These are phyloP conservation scores for Parietaria judaica DNA, from an alignment of 306 rosid genomes.

Conservation along the genomic window DNA sequence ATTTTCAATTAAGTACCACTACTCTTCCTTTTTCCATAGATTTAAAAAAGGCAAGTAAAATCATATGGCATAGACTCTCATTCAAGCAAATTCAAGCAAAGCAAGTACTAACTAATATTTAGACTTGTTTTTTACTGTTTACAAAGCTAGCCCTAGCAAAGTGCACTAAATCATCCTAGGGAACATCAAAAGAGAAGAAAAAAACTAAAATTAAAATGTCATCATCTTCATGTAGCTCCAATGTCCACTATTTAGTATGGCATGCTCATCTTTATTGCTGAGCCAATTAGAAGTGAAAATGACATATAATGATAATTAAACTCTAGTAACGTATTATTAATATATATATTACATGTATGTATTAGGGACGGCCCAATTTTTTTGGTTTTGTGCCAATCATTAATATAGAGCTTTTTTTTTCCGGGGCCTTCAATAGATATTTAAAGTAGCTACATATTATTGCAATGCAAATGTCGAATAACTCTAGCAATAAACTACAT, in stretches of 20 bases:
- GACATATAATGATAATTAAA: slow-evolving; percentile 9
- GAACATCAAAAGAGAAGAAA: neutral
- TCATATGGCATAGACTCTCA: neutral
- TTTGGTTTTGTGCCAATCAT: too few relatives aligned
- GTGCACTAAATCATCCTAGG: neutral
- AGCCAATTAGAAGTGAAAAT: slow-evolving; percentile 24
- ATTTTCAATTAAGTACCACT: slow-evolving; percentile 11
- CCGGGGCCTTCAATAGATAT: too few relatives aligned
- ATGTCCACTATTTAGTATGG: slow-evolving; percentile 13
- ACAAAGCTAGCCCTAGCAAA: neutral
- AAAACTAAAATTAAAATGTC: neutral
- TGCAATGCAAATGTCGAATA: too few relatives aligned
- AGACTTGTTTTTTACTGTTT: neutral
- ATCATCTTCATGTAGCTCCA: neutral
- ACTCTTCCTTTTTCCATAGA: neutral
- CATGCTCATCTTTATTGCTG: slow-evolving; percentile 28
- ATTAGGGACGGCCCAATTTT: too few relatives aligned
- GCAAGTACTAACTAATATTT: neutral
- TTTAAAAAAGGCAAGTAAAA: neutral
- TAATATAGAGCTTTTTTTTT: too few relatives aligned
- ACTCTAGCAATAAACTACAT: too few relatives aligned
- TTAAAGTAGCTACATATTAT: too few relatives aligned
- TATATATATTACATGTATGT: slow-evolving; percentile 11
- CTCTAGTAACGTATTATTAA: slow-evolving; percentile 3
- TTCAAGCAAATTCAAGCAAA: too few relatives aligned